Base-by-base conservation (phyloP, 306 rosid species). In the Corylus heterophylla region DNA sequence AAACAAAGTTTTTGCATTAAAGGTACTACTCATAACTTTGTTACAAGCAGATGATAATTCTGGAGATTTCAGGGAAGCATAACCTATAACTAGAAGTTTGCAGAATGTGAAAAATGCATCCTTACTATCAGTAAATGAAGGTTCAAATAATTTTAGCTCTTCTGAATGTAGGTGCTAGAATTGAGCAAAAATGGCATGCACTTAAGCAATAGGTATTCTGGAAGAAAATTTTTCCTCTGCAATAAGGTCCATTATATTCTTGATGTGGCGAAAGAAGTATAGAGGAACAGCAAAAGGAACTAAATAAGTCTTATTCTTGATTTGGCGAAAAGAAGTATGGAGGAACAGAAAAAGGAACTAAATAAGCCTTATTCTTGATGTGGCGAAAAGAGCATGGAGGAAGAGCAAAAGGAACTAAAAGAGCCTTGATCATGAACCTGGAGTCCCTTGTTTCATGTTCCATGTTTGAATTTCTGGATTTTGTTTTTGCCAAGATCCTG, bases 401-500 rank as follows among this genome's bases (percentile, higher is more conserved):
- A 45, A 79, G 39, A 76, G 37, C 20, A 11, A 51, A 71, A 54
- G 63, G 67, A 71, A 74, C 50, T 37, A n/a, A 25, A 73, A 17
- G 48, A 35, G 47, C 20, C 54, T 42, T 54, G 58, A 44, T 54
- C 56, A 73, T 62, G 54, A 76, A 75, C 85, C 86, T 81, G 78
- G 67, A 72, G 54, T 69, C 50, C 86, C 91, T 76, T 86, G 84
- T 69, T 74, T 83, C 77, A 73, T 54, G 78, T 76, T 76, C 80
- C 67, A 74, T 80, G 85, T 68, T 66, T 85, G 85, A 80, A 75
- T 84, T 77, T 75, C 81, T 22, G 69, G 70, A 74, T 79, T 54
- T 27, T 78, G 86, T 61, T 71, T 83, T 54, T 50, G 85, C 88
- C 86, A 86, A 75, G 82, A 79, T 27, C 71, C 86, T 31, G 67